These are phyloP conservation scores for Phycomyces blakesleeanus DNA, from an alignment of 192 early-diverging fungal genomes.

Conservation along the genomic window DNA sequence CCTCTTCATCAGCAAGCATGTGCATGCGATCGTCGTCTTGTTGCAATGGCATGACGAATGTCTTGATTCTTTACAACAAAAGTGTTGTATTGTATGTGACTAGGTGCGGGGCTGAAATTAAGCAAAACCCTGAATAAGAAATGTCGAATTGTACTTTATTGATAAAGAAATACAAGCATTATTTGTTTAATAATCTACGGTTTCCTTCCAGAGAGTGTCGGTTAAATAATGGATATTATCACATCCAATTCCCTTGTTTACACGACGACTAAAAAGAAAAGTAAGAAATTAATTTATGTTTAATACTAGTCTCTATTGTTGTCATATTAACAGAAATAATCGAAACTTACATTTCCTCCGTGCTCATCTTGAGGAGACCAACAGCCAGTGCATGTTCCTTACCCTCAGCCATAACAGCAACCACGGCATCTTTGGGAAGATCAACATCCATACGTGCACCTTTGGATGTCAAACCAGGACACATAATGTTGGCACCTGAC, in stretches of 20 bases:
- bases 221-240: slow-evolving; percentile 86
- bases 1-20: slow-evolving; percentile 5
- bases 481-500: slow-evolving; percentile 97
- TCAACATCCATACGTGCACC: slow-evolving; percentile 78
- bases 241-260: slow-evolving; percentile 92
- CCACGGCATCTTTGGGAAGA: slow-evolving; percentile 67
- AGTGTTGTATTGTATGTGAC: too few relatives aligned
- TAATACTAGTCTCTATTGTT: too few relatives aligned
- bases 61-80: too few relatives aligned
- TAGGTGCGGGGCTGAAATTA: too few relatives aligned
- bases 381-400: slow-evolving; percentile 93
- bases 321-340: too few relatives aligned
- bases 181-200: slow-evolving; percentile 19
- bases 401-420: slow-evolving; percentile 92
- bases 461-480: slow-evolving; percentile 92
- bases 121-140: too few relatives aligned
- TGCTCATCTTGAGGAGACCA: slow-evolving; percentile 85
- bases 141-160: too few relatives aligned
- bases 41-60: neutral
- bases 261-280: slow-evolving; percentile 20
- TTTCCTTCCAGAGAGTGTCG: slow-evolving; percentile 76
- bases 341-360: slow-evolving; percentile 85
- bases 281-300: slow-evolving; percentile 5
- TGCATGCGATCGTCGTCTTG: slow-evolving; percentile 2
- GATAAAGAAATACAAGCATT: neutral